A percentile compares a stretch with the other conserved stretches of the same genome.
Evolutionary conservation across 345 rosid species (phyloP).

Genomic region (Eucalyptus victrix): DNA sequence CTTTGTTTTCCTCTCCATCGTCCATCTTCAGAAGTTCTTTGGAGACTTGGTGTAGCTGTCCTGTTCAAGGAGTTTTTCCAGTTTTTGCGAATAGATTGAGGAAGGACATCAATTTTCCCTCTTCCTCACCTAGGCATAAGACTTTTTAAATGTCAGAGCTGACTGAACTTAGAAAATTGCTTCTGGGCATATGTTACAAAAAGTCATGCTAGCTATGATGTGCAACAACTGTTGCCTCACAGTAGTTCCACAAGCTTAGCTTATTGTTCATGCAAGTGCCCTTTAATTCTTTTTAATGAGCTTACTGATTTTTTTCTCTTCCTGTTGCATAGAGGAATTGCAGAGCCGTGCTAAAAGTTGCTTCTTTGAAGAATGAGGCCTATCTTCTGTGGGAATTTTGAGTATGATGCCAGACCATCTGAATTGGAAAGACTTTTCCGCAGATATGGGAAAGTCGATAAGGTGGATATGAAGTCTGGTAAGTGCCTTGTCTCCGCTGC

Average conservation of each 20-base stretch:
- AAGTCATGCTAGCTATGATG: not conserved
- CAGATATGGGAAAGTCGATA: conserved; percentile 73
- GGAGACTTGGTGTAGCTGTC: not conserved
- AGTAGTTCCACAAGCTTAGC: not conserved
- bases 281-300: not conserved
- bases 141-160: not conserved
- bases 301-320: not conserved
- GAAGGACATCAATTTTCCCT: not conserved
- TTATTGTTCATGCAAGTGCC: not conserved
- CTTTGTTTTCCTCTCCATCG: not conserved
- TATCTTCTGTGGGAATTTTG: conserved; percentile 90
- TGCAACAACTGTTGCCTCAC: not conserved
- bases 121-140: not conserved
- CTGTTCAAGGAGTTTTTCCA: not conserved
- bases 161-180: not conserved
- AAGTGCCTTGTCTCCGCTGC: conserved; percentile 1
- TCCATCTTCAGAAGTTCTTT: not conserved
- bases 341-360: not conserved
- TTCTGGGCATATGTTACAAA: not conserved
- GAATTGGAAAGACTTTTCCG: conserved; percentile 84
- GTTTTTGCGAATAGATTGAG: not conserved
- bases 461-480: conserved; percentile 97
- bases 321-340: not conserved
- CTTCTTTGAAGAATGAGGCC: conserved; percentile 41
- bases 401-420: conserved; percentile 80